Evolutionary conservation across 257 asterid genomes (phyloP).

Genomic region (Petunia secreta): DNA sequence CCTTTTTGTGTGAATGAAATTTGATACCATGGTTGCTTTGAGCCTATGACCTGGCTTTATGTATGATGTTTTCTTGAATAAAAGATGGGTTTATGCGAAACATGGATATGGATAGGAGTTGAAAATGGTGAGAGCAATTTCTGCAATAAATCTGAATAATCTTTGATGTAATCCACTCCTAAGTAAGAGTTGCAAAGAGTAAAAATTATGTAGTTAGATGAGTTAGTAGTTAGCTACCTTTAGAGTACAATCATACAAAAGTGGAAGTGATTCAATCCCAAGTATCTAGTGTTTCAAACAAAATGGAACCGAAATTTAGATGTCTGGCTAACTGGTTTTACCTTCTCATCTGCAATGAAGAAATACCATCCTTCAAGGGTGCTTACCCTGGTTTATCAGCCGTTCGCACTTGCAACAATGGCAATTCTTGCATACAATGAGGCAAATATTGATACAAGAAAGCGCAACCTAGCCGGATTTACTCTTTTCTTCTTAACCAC

Average conservation of each 20-base stretch:
- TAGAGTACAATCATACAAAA: no score
- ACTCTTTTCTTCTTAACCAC: constrained; percentile 57
- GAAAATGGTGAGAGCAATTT: no score
- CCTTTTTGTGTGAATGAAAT: neutral
- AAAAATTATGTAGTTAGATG: no score
- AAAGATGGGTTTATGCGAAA: no score
- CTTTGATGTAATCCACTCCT: neutral
- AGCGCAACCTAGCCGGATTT: constrained; percentile 68
- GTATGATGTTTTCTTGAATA: no score
- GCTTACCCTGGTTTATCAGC: constrained; percentile 77
- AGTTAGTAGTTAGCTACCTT: no score
- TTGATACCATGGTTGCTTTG: neutral
- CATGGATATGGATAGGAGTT: no score
- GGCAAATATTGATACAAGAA: constrained; percentile 70
- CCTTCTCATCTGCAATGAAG: constrained; percentile 35
- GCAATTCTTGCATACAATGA: constrained; percentile 33
- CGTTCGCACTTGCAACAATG: constrained; percentile 59
- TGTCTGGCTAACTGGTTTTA: neutral
- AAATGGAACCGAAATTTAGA: neutral
- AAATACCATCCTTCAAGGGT: constrained; percentile 79
- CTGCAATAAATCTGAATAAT: neutral
- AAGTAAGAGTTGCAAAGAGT: no score
- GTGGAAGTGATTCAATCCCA: no score
- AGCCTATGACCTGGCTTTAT: neutral
- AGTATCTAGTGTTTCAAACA: no score